Percentiles rank a stretch among this genome's conserved stretches.
Evolutionary conservation across 768 basidiomycete species (phyloP).

Genomic region (Sutorius australiensis): DNA sequence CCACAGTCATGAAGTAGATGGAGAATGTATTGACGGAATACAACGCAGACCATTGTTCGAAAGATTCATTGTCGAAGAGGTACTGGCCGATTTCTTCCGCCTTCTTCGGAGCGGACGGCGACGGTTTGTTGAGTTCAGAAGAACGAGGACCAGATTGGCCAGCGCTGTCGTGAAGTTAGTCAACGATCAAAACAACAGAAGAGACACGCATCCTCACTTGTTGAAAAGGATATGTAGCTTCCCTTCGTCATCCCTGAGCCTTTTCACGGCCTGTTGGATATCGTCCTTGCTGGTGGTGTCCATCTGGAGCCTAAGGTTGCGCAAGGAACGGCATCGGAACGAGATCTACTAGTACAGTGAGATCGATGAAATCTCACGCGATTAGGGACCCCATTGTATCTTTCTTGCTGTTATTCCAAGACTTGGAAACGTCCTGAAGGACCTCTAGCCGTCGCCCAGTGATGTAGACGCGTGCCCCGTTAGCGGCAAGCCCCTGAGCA

Average conservation of each 20-base stretch:
- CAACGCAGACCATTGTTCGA: constrained; percentile 58
- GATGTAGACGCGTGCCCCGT: constrained; percentile 80
- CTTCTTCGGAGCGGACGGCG: constrained; percentile 56
- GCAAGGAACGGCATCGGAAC: neutral
- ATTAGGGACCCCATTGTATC: constrained; percentile 46
- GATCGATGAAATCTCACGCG: constrained; percentile 44
- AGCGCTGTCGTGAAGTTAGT: constrained; percentile 43
- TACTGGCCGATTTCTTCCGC: constrained; percentile 65
- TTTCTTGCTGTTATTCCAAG: constrained; percentile 40
- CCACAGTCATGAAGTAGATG: constrained; percentile 73
- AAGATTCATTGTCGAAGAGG: constrained; percentile 64
- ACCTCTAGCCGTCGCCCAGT: constrained; percentile 65
- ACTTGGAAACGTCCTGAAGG: constrained; percentile 51
- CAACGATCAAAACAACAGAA: neutral
- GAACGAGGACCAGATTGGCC: constrained; percentile 69
- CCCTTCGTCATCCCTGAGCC: constrained; percentile 42
- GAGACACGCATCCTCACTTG: constrained; percentile 48
- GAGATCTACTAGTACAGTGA: neutral
- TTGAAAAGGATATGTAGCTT: constrained; percentile 78
- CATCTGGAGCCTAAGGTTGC: constrained; percentile 50
- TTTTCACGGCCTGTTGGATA: constrained; percentile 52
- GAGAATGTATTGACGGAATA: constrained; percentile 71
- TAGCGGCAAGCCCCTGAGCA: constrained; percentile 65
- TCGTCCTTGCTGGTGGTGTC: constrained; percentile 70
- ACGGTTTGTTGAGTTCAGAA: constrained; percentile 51